These are phyloP conservation scores for Pseudonitzschia multistriata DNA, from an alignment of 108 stramenopile genomes.

Conservation along the genomic window DNA sequence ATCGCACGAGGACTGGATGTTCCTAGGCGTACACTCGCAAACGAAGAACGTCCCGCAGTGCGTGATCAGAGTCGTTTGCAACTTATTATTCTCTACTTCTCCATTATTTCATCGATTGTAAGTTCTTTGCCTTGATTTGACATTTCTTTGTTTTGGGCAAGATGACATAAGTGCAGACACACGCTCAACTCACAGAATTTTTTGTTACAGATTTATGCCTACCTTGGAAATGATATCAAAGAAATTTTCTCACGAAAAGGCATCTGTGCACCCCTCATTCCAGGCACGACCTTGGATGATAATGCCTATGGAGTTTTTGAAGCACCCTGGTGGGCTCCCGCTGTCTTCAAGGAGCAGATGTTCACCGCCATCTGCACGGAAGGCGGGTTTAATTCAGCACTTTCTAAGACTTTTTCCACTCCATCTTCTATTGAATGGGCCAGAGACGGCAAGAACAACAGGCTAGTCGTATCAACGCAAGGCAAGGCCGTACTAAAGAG, in stretches of 20 bases:
- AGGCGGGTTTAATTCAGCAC: neutral
- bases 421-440: constrained; percentile 22
- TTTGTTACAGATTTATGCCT: neutral
- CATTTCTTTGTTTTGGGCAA: too few species aligned
- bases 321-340: constrained; percentile 35
- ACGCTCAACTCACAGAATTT: neutral
- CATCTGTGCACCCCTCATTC: constrained; percentile 26
- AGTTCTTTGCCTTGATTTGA: too few species aligned
- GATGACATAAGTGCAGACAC: neutral
- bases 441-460: constrained; percentile 19
- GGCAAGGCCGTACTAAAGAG: constrained; percentile 9
- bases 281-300: constrained; percentile 13
- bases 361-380: constrained; percentile 8
- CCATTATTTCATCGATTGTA: constrained; percentile 4
- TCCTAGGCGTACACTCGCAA: neutral
- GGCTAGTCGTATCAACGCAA: neutral
- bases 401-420: neutral
- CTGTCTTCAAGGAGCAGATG: constrained; percentile 7
- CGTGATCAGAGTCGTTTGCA: neutral
- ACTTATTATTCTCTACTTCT: neutral
- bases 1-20: constrained; percentile 9
- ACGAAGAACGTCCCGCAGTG: neutral
- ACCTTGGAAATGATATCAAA: neutral
- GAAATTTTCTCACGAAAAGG: constrained; percentile 11
- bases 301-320: constrained; percentile 14